These are phyloP conservation scores for Bassia scoparia DNA, from an alignment of 148 eudicot genomes.

Conservation along the genomic window DNA sequence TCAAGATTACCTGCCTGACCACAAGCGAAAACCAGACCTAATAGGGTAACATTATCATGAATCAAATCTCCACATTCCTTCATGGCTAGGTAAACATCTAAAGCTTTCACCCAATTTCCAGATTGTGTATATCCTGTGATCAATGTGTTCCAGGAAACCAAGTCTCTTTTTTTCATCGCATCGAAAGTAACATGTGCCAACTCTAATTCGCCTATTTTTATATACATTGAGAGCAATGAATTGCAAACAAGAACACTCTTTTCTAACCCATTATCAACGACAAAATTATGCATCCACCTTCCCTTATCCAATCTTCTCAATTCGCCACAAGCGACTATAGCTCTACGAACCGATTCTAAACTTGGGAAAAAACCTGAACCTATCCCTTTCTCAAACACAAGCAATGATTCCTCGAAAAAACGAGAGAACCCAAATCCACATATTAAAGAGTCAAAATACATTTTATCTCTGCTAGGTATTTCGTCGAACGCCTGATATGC, in stretches of 20 bases:
- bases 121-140: conserved; percentile 38
- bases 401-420: conserved; percentile 22
- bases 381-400: conserved; percentile 24
- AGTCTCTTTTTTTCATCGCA: conserved; percentile 32
- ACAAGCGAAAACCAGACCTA: conserved; percentile 35
- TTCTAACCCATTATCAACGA: conserved; percentile 24
- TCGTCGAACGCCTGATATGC: conserved; percentile 37
- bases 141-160: conserved; percentile 44
- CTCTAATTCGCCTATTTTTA: conserved; percentile 35
- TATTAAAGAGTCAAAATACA: conserved; percentile 23
- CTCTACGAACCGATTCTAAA: conserved; percentile 25
- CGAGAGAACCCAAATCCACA: conserved; percentile 27
- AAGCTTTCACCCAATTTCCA: conserved; percentile 30
- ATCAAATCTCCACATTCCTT: conserved; percentile 22
- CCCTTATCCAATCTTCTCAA: conserved; percentile 33
- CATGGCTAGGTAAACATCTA: conserved; percentile 29
- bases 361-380: conserved; percentile 20
- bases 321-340: conserved; percentile 37
- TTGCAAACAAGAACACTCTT: conserved; percentile 26
- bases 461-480: conserved; percentile 30
- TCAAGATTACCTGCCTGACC: conserved; percentile 25
- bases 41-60: conserved; percentile 32
- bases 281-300: conserved; percentile 25
- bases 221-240: conserved; percentile 37
- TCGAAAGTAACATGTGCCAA: conserved; percentile 28